A percentile compares a stretch with the other conserved stretches of the same genome.
Evolutionary conservation across 306 rosid species (phyloP).

Genomic region (Cucurbita maxima): DNA sequence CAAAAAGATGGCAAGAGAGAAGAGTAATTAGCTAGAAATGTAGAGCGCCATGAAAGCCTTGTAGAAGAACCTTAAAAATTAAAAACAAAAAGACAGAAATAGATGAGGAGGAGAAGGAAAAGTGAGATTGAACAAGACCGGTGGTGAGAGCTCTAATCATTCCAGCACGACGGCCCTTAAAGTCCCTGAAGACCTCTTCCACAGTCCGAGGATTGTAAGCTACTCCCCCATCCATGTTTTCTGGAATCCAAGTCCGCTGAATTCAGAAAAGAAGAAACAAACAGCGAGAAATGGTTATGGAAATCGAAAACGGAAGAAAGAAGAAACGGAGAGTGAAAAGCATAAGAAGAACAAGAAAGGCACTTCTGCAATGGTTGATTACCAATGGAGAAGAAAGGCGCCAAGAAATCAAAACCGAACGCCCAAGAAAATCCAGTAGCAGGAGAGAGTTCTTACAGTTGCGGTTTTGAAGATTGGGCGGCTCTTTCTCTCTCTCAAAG

Average conservation of each 20-base stretch:
- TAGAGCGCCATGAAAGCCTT: neutral
- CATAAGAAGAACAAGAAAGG: neutral
- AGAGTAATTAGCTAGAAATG: neutral
- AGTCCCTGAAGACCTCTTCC: constrained; percentile 53
- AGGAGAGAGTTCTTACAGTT: neutral
- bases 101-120: neutral
- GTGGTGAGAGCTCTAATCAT: constrained; percentile 51
- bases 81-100: neutral
- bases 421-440: neutral
- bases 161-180: constrained; percentile 46
- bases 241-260: neutral
- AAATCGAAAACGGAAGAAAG: neutral
- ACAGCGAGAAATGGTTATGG: neutral
- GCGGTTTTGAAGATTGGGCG: neutral
- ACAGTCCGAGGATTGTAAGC: constrained; percentile 37
- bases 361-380: neutral
- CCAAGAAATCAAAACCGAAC: neutral
- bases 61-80: constrained; percentile 1
- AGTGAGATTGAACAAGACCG: constrained; percentile 18
- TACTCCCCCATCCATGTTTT: constrained; percentile 34
- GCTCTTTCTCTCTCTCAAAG: neutral
- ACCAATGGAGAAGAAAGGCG: neutral
- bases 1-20: neutral
- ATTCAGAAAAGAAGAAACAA: neutral
- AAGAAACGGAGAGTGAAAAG: neutral